A percentile compares a stretch with the other conserved stretches of the same genome.
Evolutionary conservation across 257 asterid genomes (phyloP).

Genomic region (Oldenlandia corymbosa): DNA sequence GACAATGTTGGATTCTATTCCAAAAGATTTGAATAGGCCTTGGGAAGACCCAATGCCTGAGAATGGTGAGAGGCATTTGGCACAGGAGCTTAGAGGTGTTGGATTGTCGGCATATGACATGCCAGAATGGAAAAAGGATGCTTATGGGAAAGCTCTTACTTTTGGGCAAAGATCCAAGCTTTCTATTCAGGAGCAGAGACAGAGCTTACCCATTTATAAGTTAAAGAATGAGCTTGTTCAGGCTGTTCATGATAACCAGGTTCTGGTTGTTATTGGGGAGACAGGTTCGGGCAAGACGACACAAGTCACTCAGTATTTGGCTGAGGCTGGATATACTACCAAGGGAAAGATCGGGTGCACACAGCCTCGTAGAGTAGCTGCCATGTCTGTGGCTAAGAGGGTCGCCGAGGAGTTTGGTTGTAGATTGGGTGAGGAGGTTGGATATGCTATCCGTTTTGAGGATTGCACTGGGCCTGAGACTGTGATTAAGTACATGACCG

Average conservation of each 20-base stretch:
- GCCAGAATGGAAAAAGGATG: conserved; percentile 99
- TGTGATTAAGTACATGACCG: conserved; percentile 93
- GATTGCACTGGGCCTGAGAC: conserved; percentile 98
- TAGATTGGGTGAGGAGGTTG: conserved; percentile 93
- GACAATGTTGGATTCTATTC: conserved; percentile 91
- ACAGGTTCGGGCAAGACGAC: conserved; percentile 97
- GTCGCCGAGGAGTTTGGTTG: conserved; percentile 98
- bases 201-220: conserved; percentile 80
- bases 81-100: conserved; percentile 93
- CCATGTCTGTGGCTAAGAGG: conserved; percentile 96
- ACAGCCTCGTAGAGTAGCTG: conserved; percentile 98
- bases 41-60: conserved; percentile 99
- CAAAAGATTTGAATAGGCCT: conserved; percentile 92
- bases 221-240: conserved; percentile 76
- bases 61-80: conserved; percentile 95
- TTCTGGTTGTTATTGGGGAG: conserved; percentile 90
- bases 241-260: conserved; percentile 89
- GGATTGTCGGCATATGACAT: conserved; percentile 95
- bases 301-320: conserved; percentile 90
- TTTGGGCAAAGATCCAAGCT: conserved; percentile 94
- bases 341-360: conserved; percentile 91
- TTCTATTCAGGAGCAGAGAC: conserved; percentile 89
- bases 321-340: conserved; percentile 93
- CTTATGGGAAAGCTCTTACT: conserved; percentile 81
- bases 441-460: conserved; percentile 89